Evolutionary conservation across 257 asterid genomes (phyloP).

Genomic region (Solanum lycopersicoides): DNA sequence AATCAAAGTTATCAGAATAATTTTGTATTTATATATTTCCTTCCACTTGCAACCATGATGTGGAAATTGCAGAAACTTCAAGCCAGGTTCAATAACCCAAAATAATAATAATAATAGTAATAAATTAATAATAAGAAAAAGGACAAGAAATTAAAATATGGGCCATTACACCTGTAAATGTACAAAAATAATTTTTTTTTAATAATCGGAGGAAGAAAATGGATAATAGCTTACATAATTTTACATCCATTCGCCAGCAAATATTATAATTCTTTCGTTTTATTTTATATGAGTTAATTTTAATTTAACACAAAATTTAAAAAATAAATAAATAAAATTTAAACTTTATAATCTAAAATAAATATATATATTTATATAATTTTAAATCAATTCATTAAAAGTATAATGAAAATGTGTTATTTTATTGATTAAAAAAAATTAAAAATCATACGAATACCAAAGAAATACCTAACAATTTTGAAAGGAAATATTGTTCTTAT

Average conservation of each 20-base stretch:
- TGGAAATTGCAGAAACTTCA: background rate
- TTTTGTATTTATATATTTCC: background rate
- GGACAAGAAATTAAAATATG: background rate
- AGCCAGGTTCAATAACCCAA: background rate
- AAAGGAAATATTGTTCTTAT: background rate
- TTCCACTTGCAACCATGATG: background rate
- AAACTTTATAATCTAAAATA: too few species aligned
- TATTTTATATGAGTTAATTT: too few species aligned
- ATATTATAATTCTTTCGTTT: background rate
- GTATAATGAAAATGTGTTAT: too few species aligned
- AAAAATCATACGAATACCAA: background rate
- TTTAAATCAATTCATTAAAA: too few species aligned
- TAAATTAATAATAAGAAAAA: background rate
- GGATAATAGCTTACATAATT: background rate
- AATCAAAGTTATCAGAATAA: background rate
- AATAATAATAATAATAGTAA: too few species aligned
- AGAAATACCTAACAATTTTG: background rate
- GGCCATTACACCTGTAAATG: background rate
- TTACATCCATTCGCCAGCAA: background rate
- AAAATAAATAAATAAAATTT: too few species aligned
- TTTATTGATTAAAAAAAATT: too few species aligned
- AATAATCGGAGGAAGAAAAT: background rate
- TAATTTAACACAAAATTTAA: rapidly evolving
- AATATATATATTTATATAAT: too few species aligned
- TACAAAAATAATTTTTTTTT: background rate